Conservation (phyloP, 495 filamentous ascomycete species). For the Penicillium ucsense region DNA sequence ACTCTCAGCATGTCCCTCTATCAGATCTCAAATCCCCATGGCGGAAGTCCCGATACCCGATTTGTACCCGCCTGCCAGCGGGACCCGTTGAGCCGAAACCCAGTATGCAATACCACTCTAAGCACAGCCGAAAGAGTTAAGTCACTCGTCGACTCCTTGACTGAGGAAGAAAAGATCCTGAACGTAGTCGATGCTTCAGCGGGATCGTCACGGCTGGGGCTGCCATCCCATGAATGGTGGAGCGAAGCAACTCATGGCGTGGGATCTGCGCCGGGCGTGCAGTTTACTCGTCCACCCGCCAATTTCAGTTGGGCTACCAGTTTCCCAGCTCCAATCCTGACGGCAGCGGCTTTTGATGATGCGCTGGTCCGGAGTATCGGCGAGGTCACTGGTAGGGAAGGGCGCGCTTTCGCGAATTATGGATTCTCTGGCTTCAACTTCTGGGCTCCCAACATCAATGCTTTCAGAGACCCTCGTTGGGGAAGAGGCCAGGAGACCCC, state of each 20-base stretch:
- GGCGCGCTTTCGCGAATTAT: slow-evolving; percentile 2
- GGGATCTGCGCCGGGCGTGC: slow-evolving; percentile 1
- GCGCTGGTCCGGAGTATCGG: slow-evolving; percentile 1
- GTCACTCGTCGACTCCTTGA: not conserved
- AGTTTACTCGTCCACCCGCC: slow-evolving; percentile 1
- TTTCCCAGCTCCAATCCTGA: slow-evolving; percentile 3
- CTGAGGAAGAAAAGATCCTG: slow-evolving; percentile 4
- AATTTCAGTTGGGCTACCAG: slow-evolving; percentile 4
- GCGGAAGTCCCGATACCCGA: not conserved
- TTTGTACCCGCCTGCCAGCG: not conserved
- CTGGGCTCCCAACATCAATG: slow-evolving; percentile 5
- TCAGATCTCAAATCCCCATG: not conserved
- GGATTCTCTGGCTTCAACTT: slow-evolving; percentile 3
- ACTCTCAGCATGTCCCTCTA: not conserved
- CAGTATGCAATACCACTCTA: not conserved
- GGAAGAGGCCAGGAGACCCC: slow-evolving; percentile 48
- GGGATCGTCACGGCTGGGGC: slow-evolving; percentile 1
- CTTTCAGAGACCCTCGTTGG: slow-evolving; percentile 46
- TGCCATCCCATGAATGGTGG: slow-evolving; percentile 5
- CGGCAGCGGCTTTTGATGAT: slow-evolving; percentile 5
- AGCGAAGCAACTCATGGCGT: slow-evolving; percentile 5
- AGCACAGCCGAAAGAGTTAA: not conserved
- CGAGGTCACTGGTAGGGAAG: slow-evolving; percentile 2
- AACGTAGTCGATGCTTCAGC: slow-evolving; percentile 5
- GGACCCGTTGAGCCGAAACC: not conserved